These are phyloP conservation scores for Irineochytrium annulatum DNA, from an alignment of 192 early-diverging fungal species.

Conservation along the genomic window DNA sequence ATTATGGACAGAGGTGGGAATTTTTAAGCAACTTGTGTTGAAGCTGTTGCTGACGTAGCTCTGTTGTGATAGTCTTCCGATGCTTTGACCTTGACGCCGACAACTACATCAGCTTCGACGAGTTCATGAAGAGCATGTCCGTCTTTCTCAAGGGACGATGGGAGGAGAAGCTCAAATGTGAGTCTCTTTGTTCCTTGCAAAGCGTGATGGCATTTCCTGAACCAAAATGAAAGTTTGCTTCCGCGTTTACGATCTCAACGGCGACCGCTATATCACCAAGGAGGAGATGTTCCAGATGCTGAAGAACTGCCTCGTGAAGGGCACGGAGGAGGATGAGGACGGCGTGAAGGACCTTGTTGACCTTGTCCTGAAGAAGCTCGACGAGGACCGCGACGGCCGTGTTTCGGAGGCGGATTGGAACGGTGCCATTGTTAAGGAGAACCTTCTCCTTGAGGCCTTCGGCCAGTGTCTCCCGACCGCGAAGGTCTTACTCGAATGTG, in stretches of 20 bases:
- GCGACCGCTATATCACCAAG: constrained; percentile 59
- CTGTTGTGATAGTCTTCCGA: constrained; percentile 50
- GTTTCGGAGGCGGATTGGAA: constrained; percentile 57
- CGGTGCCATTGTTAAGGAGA: constrained; percentile 51
- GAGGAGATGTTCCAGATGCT: constrained; percentile 66
- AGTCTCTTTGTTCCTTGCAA: not conserved
- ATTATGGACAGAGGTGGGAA: constrained; percentile 56
- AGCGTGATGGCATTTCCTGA: not conserved
- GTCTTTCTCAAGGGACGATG: constrained; percentile 50
- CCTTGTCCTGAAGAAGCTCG: constrained; percentile 54
- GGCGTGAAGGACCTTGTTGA: constrained; percentile 62
- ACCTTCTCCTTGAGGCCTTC: constrained; percentile 55
- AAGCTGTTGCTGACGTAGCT: not conserved
- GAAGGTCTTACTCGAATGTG: constrained; percentile 20
- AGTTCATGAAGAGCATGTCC: constrained; percentile 56
- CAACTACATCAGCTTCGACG: constrained; percentile 55
- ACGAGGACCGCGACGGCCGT: constrained; percentile 56
- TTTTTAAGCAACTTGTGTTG: not conserved
- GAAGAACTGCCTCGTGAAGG: constrained; percentile 53
- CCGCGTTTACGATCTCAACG: constrained; percentile 60
- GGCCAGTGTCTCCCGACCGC: constrained; percentile 52
- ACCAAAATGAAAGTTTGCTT: constrained; percentile 43
- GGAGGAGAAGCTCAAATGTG: constrained; percentile 51
- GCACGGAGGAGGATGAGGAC: constrained; percentile 58
- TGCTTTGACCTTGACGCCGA: constrained; percentile 59